phyloP scores from a whole-genome alignment of 208 protist genomes.

The Trypanosoma rangeli region DNA sequence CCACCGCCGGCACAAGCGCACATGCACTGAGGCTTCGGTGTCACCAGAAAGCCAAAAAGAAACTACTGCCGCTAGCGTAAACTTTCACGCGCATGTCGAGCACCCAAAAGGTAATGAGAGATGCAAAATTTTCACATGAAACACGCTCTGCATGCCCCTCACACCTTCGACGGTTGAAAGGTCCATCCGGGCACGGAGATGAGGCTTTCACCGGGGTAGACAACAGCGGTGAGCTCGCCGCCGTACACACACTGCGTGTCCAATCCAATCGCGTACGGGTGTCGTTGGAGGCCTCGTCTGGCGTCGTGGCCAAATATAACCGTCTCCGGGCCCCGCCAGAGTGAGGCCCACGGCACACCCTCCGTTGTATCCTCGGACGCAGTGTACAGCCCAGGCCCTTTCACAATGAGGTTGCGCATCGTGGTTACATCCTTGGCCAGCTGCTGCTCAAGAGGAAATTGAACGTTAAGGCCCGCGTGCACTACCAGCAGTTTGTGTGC shows the following conservation, averaged over 20 bases:
- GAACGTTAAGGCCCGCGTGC: slow-evolving; percentile 71
- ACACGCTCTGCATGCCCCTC: no score
- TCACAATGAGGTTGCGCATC: slow-evolving; percentile 54
- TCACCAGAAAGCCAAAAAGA: no score
- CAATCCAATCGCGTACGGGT: slow-evolving; percentile 67
- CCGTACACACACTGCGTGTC: slow-evolving; percentile 77
- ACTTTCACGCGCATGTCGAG: no score
- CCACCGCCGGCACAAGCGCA: no score
- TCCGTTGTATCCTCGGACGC: slow-evolving; percentile 32
- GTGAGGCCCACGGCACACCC: slow-evolving; percentile 45
- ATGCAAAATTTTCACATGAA: no score
- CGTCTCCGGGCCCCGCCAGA: slow-evolving; percentile 36
- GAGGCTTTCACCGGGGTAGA: slow-evolving; percentile 43
- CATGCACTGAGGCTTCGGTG: no score
- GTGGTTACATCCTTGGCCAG: slow-evolving; percentile 35
- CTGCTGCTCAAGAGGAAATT: slow-evolving; percentile 46
- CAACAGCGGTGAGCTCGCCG: slow-evolving; percentile 49
- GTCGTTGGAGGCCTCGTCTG: slow-evolving; percentile 54
- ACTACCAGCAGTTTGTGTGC: slow-evolving; percentile 56
- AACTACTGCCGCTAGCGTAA: no score
- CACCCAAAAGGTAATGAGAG: no score
- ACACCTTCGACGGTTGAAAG: no score
- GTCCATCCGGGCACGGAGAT: slow-evolving; percentile 49
- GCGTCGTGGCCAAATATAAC: slow-evolving; percentile 83
- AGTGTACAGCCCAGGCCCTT: slow-evolving; percentile 23